phyloP scores from a whole-genome alignment of 1,284 basidiomycete species.

The Anthracocystis walkeri region DNA sequence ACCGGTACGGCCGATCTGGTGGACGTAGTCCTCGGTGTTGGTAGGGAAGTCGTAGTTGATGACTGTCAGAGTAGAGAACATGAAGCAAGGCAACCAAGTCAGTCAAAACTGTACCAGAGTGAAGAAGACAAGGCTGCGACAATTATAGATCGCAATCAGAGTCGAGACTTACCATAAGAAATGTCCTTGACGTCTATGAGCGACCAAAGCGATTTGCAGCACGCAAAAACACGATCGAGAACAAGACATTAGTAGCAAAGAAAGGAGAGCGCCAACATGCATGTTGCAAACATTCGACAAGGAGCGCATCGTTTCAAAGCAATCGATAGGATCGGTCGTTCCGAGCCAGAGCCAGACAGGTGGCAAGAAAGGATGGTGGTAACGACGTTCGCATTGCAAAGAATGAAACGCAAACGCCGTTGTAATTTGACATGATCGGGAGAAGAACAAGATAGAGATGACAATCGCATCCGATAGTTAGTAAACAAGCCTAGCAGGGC shows the following conservation, averaged over 20 bases:
- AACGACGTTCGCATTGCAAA: conserved; percentile 64
- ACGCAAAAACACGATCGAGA: conserved; percentile 5
- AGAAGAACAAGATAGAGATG: conserved; percentile 24
- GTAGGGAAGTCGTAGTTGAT: conserved; percentile 95
- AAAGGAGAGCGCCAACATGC: conserved; percentile 29
- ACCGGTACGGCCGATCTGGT: conserved; percentile 84
- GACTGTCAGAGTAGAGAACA: conserved; percentile 30
- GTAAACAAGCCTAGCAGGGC: conserved; percentile 33
- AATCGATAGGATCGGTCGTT: conserved; percentile 20
- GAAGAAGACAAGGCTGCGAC: not conserved
- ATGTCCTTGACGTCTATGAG: conserved; percentile 90
- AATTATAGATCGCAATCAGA: not conserved
- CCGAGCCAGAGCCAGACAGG: conserved; percentile 16
- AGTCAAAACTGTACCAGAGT: conserved; percentile 7
- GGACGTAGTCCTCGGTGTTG: conserved; percentile 93
- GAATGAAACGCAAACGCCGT: conserved; percentile 57
- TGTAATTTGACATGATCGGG: conserved; percentile 32
- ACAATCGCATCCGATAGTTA: conserved; percentile 50
- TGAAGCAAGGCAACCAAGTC: not conserved
- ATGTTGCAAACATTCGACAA: conserved; percentile 11
- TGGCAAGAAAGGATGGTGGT: conserved; percentile 12
- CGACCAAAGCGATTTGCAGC: conserved; percentile 14
- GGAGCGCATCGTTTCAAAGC: conserved; percentile 43
- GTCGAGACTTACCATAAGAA: conserved; percentile 80
- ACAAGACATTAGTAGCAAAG: conserved; percentile 34